Evolutionary conservation across 2,329 filamentous ascomycete genomes (phyloP), one percentile per base, ranked within the genome.

Genomic region (Hirsutella thompsonii): DNA sequence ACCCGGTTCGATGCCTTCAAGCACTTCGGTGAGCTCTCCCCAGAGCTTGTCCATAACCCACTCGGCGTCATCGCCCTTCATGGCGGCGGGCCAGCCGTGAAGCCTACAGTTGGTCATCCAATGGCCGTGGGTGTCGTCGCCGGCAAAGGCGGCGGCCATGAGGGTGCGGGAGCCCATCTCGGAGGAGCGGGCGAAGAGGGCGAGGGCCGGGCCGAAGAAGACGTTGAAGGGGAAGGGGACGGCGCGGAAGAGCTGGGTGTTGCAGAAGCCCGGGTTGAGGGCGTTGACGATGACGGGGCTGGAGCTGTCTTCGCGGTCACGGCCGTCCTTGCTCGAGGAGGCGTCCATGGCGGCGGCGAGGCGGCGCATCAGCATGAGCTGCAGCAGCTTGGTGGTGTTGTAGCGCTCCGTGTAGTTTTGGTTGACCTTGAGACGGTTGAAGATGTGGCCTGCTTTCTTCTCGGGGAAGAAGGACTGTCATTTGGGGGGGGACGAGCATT

Each of bases 1-100:
- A 0, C 62, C 63, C 0, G 63, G 61, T 44, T 67, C 57, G 26
- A 70, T 57, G 3, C 39, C 54, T 38, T 71, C 66, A 23, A 72
- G 41, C 18, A 66, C 53, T 10, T 48, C 58, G 45, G 63, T 37
- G 47, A 72, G 46, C 54, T 73, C 66, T 14, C 49, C 55, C 51
- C 60, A 72, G 3, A 68, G 51, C 43, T 53, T 60, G 36, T 52
- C 49, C 43, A 62, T 63, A 40, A 55, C 44, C 39, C 53, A 40
- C 30, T 51, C 47, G 0, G 66, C 68, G 28, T 65, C 56, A 5
- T 58, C 52, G 5, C 64, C 54, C 6, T 48, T 40, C 50, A 60
- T 55, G 5, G 46, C 32, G 9, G 41, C 39, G 5, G 55, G 52
- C 37, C 48, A 46, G 20, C 38, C 35, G 23, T 47, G 44, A 16